Percentiles rank a stretch among this genome's conserved stretches.
phyloP scores from a whole-genome alignment of 352 stramenopile genomes.

The Pythium aristosporum region DNA sequence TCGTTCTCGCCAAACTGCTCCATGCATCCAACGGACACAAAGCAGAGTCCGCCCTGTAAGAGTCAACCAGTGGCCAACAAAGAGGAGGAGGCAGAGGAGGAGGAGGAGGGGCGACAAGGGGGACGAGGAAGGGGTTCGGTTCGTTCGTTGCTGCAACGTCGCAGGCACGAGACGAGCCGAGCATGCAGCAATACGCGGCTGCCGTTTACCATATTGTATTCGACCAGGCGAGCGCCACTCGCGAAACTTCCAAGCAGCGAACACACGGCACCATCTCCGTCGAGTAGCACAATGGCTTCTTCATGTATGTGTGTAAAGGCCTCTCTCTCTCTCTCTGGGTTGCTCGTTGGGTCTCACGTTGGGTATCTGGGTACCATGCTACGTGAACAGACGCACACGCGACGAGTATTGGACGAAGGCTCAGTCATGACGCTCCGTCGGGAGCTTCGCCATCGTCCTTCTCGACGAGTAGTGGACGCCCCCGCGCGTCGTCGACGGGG shows the following conservation, averaged over 20 bases:
- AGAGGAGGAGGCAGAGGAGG: constrained; percentile 2
- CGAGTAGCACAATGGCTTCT: no score
- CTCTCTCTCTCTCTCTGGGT: no score
- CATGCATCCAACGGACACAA: constrained; percentile 9
- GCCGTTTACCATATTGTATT: no score
- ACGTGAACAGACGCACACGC: constrained; percentile 1
- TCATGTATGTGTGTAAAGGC: no score
- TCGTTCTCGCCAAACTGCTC: no score
- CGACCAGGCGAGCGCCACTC: no score
- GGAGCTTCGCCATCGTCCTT: no score
- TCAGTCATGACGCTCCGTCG: no score
- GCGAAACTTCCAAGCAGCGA: no score
- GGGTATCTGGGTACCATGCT: not conserved
- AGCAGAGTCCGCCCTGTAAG: not conserved
- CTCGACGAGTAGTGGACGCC: not conserved
- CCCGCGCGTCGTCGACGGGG: not conserved
- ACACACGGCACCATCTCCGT: no score
- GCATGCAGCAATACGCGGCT: not conserved
- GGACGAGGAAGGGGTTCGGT: constrained; percentile 2
- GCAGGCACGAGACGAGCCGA: not conserved
- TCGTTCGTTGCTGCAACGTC: no score
- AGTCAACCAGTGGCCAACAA: not conserved
- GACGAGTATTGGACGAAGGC: constrained; percentile 4
- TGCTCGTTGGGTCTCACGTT: no score
- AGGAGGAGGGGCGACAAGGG: constrained; percentile 1